Evolutionary conservation across 768 basidiomycete genomes (phyloP).

Genomic region (Phanerochaete sordida): DNA sequence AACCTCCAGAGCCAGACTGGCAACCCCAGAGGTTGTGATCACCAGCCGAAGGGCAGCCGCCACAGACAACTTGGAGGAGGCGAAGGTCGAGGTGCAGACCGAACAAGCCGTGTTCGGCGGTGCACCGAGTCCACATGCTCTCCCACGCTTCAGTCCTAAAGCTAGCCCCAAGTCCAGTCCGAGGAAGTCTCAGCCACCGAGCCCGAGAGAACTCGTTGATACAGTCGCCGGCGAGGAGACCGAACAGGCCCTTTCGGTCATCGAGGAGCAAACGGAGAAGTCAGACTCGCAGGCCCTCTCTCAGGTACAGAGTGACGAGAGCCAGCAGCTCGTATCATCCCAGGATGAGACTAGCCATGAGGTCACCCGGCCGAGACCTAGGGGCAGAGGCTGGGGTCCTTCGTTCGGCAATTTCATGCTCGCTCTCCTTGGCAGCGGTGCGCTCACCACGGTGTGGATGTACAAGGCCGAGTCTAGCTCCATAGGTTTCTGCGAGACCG

Average conservation of each 20-base stretch:
- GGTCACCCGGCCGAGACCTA: background rate
- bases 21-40: slow-evolving; percentile 1
- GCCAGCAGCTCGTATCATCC: background rate
- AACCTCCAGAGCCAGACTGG: slow-evolving; percentile 6
- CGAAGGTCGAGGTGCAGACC: background rate
- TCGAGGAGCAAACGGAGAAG: background rate
- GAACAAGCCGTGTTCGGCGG: background rate
- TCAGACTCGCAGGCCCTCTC: background rate
- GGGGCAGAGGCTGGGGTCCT: slow-evolving; percentile 29
- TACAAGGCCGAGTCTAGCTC: slow-evolving; percentile 67
- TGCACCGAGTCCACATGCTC: background rate
- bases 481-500: slow-evolving; percentile 77
- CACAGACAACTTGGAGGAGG: background rate
- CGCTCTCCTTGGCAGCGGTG: slow-evolving; percentile 11
- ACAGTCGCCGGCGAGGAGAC: background rate
- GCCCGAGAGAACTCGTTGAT: background rate
- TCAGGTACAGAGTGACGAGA: background rate
- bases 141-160: background rate
- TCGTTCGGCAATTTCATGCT: slow-evolving; percentile 34
- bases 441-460: slow-evolving; percentile 28
- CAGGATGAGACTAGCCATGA: background rate
- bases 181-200: background rate
- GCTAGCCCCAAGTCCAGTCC: background rate
- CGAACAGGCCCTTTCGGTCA: background rate
- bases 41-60: background rate